Base-by-base conservation (phyloP, 148 eudicot genomes). In the Silene latifolia region DNA sequence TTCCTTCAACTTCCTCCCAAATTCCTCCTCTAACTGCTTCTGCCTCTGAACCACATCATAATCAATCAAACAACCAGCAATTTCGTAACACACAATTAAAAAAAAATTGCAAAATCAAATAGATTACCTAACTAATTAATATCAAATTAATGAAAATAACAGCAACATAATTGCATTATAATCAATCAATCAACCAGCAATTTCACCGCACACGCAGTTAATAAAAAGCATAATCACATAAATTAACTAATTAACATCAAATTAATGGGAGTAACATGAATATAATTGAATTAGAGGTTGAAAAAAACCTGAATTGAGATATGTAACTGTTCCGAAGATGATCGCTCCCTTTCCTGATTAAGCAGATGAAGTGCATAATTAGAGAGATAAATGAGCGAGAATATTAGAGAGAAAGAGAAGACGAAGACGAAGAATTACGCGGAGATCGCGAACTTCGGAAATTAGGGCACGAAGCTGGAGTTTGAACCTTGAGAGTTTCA, bases 401-500 rank as follows among this genome's bases (percentile, higher is more conserved):
- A 32, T 66, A 24, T 57, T 56, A 48, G 53, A 63, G 42, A 64
- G 23, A 19, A 51, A 72, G 74, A 63, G 69, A 23, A 64, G 48
- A 2, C 4, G 61, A 8, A 58, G 53, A 57, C 19, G 70, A 56
- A 59, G 42, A 35, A 80, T 71, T 74, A 85, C 92, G 64, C 88
- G 85, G 75, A 86, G 89, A 69, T 85, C 72, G 63, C 77, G 74
- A 71, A 81, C 68, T 69, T 86, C 85, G 63, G 86, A 56, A 39
- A 85, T 76, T 70, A 89, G 87, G 86, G 88, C 73, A 47, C 81
- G 85, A 56, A 87, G 92, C 21, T 89, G 86, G 53, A 87, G 76
- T 80, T 80, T 87, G 81, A 85, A 75, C 69, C 79, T 89, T 5
- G 90, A 87, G 32, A 87, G 65, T 64, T 83, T 85, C 54, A 83